phyloP scores from a whole-genome alignment of 441 rosid species.

The Biscutella laevigata region DNA sequence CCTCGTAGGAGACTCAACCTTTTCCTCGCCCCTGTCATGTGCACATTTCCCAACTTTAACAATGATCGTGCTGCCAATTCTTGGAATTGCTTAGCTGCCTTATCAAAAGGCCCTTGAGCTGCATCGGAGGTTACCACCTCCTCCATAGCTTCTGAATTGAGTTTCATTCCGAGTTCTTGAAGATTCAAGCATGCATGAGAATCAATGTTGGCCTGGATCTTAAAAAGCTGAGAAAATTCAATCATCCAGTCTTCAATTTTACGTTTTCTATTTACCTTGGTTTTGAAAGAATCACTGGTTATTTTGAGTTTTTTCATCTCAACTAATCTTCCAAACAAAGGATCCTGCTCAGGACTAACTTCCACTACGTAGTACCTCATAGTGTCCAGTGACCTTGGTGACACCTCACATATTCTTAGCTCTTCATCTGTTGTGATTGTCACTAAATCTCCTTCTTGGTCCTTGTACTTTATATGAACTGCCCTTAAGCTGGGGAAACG shows the following conservation, averaged over 20 bases:
- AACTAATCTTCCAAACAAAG: constrained; percentile 33
- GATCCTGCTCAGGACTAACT: constrained; percentile 54
- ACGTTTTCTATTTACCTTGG: constrained; percentile 25
- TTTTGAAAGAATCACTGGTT: constrained; percentile 19
- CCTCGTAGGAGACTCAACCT: constrained; percentile 38
- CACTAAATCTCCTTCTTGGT: constrained; percentile 64
- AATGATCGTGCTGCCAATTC: constrained; percentile 58
- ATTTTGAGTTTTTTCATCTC: constrained; percentile 26
- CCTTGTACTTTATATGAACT: constrained; percentile 57
- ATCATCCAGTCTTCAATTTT: constrained; percentile 58
- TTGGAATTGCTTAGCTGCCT: constrained; percentile 60
- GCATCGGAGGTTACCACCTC: constrained; percentile 60
- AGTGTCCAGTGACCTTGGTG: constrained; percentile 33
- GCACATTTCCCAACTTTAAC: constrained; percentile 60
- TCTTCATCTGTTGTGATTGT: constrained; percentile 62
- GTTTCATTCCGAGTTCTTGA: constrained; percentile 57
- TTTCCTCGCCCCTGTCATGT: constrained; percentile 57
- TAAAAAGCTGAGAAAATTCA: constrained; percentile 50
- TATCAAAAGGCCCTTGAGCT: constrained; percentile 47
- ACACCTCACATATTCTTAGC: constrained; percentile 49
- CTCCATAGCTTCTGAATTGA: constrained; percentile 64
- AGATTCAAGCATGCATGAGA: constrained; percentile 46
- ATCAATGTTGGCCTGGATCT: constrained; percentile 48
- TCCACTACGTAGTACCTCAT: constrained; percentile 41
- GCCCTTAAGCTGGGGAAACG: constrained; percentile 46